Evolutionary conservation across 1,284 basidiomycete species (phyloP), one percentile per base, ranked within the genome.

Genomic region (Xanthoconium separans): DNA sequence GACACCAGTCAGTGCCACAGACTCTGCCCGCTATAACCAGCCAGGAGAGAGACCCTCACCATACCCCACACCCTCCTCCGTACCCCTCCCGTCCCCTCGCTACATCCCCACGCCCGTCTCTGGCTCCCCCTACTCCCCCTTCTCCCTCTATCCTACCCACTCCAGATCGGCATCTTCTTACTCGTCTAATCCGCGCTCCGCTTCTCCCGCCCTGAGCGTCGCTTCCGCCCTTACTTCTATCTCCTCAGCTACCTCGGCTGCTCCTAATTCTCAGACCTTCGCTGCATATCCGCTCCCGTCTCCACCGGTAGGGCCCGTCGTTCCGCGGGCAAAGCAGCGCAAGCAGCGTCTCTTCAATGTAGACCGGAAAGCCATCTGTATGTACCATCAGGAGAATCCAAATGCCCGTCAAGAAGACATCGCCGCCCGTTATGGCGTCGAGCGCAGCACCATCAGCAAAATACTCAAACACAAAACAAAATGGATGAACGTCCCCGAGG

Each of bases 371-470:
- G 75, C 77, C n/a, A 93, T 95, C 49, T 94, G 92, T 65, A 61
- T 81, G 41, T 85, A 83, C 71, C 80, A 84, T 61, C 70, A 77
- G 47, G 72, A 83, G 4, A 75, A 89, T 62, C 87, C 87, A 0
- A 79, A 80, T 55, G 77, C 81, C 20, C 79, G 86, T 54, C 91
- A 94, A 69, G 90, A 93, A 65, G 88, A 91, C 63, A 91, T 95
- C 61, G 93, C 89, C 1, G 71, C 73, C 12, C 72, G 75, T 39
- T 95, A 88, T 67, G 82, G 83, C 50, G 88, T 95, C 51, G 93
- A 95, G 68, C 85, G 93, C 47, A 93, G 90, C 71, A 95, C 93
- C n/a, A 89, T 95, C 66, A 91, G 88, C 73, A 95, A 95, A 75
- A 95, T 94, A 59, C 78, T 95, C 58, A 95, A 94, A 68, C 75